A percentile compares a stretch with the other conserved stretches of the same genome.
Evolutionary conservation across 1,284 basidiomycete species (phyloP).

Genomic region (Trichosporon sp.): DNA sequence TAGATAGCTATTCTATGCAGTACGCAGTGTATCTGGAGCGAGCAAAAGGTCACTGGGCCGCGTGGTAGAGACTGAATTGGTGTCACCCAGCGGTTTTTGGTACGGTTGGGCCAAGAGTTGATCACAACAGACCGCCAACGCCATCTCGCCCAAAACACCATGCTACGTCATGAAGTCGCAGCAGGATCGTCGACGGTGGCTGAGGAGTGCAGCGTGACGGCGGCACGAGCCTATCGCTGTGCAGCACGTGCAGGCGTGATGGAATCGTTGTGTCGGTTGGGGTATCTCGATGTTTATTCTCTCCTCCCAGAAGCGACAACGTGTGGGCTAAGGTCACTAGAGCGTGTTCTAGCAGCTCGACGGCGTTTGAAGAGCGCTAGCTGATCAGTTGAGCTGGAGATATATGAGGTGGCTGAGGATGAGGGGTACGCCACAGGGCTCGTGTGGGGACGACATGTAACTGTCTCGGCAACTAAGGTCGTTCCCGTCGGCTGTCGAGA

Average conservation of each 20-base stretch:
- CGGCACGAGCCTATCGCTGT: not conserved
- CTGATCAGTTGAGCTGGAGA: too few relatives aligned
- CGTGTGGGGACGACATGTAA: too few relatives aligned
- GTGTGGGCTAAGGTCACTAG: not conserved
- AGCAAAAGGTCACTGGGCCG: too few relatives aligned
- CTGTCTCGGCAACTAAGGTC: too few relatives aligned
- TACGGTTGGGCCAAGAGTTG: too few relatives aligned
- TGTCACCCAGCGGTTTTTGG: too few relatives aligned
- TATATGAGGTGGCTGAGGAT: not conserved
- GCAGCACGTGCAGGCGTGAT: not conserved
- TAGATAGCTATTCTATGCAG: slow-evolving; percentile 11
- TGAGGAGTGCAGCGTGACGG: not conserved
- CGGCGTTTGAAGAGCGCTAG: not conserved
- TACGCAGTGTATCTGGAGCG: slow-evolving; percentile 10
- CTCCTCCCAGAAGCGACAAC: not conserved
- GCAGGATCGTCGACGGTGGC: not conserved
- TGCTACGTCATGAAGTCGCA: not conserved
- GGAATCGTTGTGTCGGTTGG: not conserved
- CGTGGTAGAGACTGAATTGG: too few relatives aligned
- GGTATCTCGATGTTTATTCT: not conserved
- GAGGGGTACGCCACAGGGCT: too few relatives aligned
- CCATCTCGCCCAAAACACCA: too few relatives aligned
- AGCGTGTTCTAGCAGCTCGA: not conserved
- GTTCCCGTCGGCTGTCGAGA: too few relatives aligned
- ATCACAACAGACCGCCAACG: too few relatives aligned